A percentile compares a stretch with the other conserved stretches of the same genome.
Conservation (phyloP, 495 filamentous ascomycete species). For the Lindgomyces ingoldianus region DNA sequence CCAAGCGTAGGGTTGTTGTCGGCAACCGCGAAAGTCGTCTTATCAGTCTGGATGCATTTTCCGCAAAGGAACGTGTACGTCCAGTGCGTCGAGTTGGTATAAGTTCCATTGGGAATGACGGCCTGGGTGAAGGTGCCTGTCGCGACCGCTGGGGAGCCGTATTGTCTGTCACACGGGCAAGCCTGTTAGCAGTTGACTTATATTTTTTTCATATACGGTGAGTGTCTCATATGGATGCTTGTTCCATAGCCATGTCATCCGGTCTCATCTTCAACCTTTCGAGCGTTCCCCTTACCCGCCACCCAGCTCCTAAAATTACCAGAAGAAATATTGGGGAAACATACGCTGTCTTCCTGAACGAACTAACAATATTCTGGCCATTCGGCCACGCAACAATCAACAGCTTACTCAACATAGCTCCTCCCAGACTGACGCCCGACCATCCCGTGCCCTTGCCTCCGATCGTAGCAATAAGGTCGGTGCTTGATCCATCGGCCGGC, state of each 20-base stretch:
- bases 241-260: background rate
- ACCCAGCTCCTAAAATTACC: too few relatives aligned
- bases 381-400: slow-evolving; percentile 37
- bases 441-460: slow-evolving; percentile 36
- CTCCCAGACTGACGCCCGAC: slow-evolving; percentile 28
- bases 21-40: slow-evolving; percentile 22
- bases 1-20: slow-evolving; percentile 14
- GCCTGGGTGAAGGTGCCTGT: slow-evolving; percentile 32
- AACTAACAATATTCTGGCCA: slow-evolving; percentile 16
- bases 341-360: slow-evolving; percentile 29
- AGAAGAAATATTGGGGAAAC: background rate
- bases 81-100: slow-evolving; percentile 36
- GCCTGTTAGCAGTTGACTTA: background rate
- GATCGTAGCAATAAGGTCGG: slow-evolving; percentile 34
- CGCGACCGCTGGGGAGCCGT: slow-evolving; percentile 29
- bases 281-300: background rate
- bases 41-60: slow-evolving; percentile 26
- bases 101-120: slow-evolving; percentile 35
- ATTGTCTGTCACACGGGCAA: slow-evolving; percentile 17
- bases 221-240: background rate
- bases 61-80: slow-evolving; percentile 36
- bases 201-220: too few relatives aligned
- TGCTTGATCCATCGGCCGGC: slow-evolving; percentile 18
- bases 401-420: slow-evolving; percentile 30
- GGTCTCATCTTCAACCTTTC: background rate